These are phyloP conservation scores for Immersiporthe knoxdaviesiana DNA, from an alignment of 2,329 filamentous ascomycete genomes.

Conservation along the genomic window DNA sequence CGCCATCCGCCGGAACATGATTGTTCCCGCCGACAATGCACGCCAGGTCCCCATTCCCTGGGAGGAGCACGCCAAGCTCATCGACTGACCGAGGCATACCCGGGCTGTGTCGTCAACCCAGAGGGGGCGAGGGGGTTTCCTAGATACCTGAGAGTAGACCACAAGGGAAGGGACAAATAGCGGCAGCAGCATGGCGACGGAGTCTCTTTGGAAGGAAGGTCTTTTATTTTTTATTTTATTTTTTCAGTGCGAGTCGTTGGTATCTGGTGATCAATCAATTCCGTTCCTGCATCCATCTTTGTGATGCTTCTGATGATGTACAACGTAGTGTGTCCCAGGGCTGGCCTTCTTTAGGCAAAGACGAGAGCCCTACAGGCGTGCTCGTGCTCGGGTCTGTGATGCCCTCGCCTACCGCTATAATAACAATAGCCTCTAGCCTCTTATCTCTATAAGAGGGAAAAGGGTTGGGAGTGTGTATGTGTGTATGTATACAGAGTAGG, in stretches of 20 bases:
- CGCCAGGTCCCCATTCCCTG: constrained; percentile 35
- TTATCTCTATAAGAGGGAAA: background rate
- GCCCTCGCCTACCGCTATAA: background rate
- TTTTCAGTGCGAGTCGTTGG: background rate
- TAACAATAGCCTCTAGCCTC: background rate
- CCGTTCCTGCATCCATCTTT: background rate
- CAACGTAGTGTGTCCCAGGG: background rate
- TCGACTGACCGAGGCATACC: constrained; percentile 26
- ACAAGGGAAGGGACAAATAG: background rate
- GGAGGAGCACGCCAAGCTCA: constrained; percentile 35
- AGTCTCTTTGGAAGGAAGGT: background rate
- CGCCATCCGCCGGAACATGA: constrained; percentile 54
- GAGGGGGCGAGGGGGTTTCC: background rate
- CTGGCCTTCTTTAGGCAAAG: background rate
- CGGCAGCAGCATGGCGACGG: background rate
- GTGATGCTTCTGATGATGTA: background rate
- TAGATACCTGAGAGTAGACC: background rate
- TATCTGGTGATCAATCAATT: background rate
- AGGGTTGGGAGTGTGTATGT: background rate
- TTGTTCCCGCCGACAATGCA: constrained; percentile 37
- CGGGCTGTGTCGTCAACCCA: background rate
- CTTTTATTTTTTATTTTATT: background rate
- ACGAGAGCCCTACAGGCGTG: background rate
- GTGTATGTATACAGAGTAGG: background rate
- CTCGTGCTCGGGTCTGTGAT: background rate